Evolutionary conservation across 2,329 filamentous ascomycete species (phyloP).

Genomic region (Hymenoscyphus repandus): DNA sequence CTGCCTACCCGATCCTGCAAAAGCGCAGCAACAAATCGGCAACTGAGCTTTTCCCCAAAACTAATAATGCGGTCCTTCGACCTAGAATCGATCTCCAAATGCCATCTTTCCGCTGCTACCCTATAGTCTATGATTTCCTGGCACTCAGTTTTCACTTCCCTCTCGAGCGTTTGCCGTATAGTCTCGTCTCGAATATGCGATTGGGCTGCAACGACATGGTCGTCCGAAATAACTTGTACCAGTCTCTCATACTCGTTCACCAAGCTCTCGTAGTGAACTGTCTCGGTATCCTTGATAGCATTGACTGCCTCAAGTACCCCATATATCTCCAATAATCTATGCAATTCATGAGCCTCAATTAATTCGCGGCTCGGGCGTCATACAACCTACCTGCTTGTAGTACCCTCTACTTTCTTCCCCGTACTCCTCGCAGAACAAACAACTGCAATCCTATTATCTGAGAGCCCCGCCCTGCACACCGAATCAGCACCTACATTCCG

Average conservation of each 20-base stretch:
- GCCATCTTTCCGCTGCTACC: constrained; percentile 57
- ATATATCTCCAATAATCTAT: constrained; percentile 51
- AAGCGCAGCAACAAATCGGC: constrained; percentile 81
- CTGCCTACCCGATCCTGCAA: constrained; percentile 62
- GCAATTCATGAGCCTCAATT: constrained; percentile 12
- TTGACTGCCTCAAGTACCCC: constrained; percentile 50
- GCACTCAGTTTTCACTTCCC: constrained; percentile 73
- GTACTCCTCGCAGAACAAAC: constrained; percentile 95
- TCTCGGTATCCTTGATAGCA: constrained; percentile 46
- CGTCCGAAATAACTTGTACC: constrained; percentile 74
- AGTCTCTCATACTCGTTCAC: constrained; percentile 64
- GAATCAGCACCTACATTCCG: constrained; percentile 8
- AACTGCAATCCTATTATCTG: constrained; percentile 72
- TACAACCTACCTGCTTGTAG: constrained; percentile 78
- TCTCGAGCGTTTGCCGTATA: constrained; percentile 53
- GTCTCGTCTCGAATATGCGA: constrained; percentile 52
- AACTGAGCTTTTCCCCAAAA: constrained; percentile 93
- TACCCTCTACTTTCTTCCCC: constrained; percentile 89
- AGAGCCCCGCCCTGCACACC: constrained; percentile 49
- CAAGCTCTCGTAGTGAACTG: constrained; percentile 45
- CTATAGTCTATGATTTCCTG: constrained; percentile 72
- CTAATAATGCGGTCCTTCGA: constrained; percentile 86
- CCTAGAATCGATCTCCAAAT: constrained; percentile 70
- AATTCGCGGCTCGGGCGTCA: constrained; percentile 3
- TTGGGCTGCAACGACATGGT: constrained; percentile 72